Evolutionary conservation across 2,329 filamentous ascomycete genomes (phyloP), one percentile per base, ranked within the genome.

Genomic region (Aspergillus calidoustus): DNA sequence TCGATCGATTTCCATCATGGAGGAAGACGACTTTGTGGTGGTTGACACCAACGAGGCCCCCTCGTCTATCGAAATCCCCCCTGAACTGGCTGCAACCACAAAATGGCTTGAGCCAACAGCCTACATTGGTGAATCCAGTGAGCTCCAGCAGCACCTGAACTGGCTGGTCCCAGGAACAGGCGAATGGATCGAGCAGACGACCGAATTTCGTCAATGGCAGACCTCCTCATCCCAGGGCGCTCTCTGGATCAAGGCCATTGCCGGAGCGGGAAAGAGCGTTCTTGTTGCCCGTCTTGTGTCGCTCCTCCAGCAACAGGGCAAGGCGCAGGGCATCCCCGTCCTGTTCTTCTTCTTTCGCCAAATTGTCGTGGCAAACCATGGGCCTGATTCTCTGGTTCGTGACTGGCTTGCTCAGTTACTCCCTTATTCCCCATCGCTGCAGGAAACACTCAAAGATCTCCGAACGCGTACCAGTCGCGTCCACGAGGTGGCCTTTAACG

Each of bases 241-340:
- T 13, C 46, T 72, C 7, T 71, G 69, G 69, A 63, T 72, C 48
- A 63, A 65, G 54, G 69, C 59, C 19, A 66, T 71, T 22, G 62
- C 68, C 6, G 69, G 69, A 30, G 64, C 57, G 50, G 69, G 69
- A 15, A 72, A 72, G 61, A 67, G 64, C 17, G 69, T 71, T 6
- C 47, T 71, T 15, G 68, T 66, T 23, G 69, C 69, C 7, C 60
- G 54, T 38, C 46, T 69, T 15, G 60, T 67, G 31, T 22, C 48
- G 19, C 46, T 47, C 7, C 50, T 68, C 6, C 51, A 60, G 19
- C 17, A 31, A n/a, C 46, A 61, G 19, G 54, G 53, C 34, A 53
- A 43, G 3, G 28, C 17, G 2, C 11, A 41, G 34, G 34, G 11
- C 9, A 41, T 41, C 34, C 59, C 62, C 13, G 62, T 62, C 7